These are phyloP conservation scores for Colletotrichum lini DNA, from an alignment of 2,329 filamentous ascomycete species.

Conservation along the genomic window DNA sequence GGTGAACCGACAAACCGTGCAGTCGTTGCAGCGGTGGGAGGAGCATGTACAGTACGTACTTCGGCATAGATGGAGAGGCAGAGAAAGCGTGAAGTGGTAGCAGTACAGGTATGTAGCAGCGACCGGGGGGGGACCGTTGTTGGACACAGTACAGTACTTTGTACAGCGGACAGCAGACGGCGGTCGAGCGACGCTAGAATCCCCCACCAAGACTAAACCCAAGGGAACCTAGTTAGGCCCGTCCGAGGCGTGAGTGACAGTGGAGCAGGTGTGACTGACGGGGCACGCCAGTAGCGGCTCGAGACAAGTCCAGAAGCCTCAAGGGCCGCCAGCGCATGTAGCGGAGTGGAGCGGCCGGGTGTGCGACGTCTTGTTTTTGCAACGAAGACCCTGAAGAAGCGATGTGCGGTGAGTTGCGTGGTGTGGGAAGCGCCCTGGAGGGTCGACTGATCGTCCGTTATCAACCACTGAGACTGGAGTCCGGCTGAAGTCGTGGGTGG, in stretches of 20 bases:
- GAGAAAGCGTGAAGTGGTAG: conserved; percentile 15
- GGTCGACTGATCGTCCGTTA: conserved; percentile 20
- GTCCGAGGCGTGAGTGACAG: conserved; percentile 32
- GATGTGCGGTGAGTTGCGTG: conserved; percentile 40
- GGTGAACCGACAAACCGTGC: conserved; percentile 26
- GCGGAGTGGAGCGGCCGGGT: conserved; percentile 34
- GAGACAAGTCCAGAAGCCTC: conserved; percentile 37
- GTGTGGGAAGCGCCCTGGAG: conserved; percentile 35
- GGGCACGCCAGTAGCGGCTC: conserved; percentile 33
- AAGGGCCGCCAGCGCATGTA: conserved; percentile 34
- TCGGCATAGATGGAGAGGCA: too few relatives aligned
- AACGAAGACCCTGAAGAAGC: conserved; percentile 38
- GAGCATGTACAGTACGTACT: too few relatives aligned
- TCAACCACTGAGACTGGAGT: conserved; percentile 16
- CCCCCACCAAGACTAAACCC: conserved; percentile 38
- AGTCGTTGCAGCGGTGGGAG: conserved; percentile 22
- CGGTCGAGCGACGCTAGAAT: conserved; percentile 37
- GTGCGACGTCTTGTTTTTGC: conserved; percentile 30
- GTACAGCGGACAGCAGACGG: conserved; percentile 17
- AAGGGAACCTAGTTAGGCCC: conserved; percentile 37
- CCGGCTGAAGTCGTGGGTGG: conserved; percentile 38
- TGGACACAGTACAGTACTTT: neutral
- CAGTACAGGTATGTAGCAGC: neutral
- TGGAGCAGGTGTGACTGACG: conserved; percentile 38
- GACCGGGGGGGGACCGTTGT: neutral